Conservation (phyloP, 345 rosid species). For the Bretschneidera sinensis region DNA sequence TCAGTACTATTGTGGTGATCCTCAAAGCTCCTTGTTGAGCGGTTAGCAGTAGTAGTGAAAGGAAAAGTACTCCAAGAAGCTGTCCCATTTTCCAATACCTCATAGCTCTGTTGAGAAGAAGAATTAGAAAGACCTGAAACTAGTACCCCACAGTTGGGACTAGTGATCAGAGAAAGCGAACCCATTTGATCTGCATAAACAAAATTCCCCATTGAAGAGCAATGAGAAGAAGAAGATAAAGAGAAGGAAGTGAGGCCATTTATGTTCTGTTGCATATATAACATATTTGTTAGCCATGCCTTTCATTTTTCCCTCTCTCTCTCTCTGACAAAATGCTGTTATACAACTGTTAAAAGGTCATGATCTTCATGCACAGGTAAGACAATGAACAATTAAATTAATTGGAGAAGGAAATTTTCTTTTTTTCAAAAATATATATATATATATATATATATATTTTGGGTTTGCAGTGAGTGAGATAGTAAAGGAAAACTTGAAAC, state of each 20-base stretch:
- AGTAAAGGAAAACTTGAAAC: no score
- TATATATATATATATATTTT: no score
- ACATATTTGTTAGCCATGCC: constrained; percentile 27
- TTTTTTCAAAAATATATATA: no score
- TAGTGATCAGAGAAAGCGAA: constrained; percentile 45
- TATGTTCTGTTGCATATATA: constrained; percentile 19
- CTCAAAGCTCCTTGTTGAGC: constrained; percentile 16
- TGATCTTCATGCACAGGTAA: constrained; percentile 8
- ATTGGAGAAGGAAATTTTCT: constrained; percentile 3
- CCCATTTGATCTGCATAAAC: constrained; percentile 42
- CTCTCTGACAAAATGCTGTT: constrained; percentile 45
- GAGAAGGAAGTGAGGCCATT: constrained; percentile 14
- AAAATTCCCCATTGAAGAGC: constrained; percentile 24
- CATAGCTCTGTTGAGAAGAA: constrained; percentile 16
- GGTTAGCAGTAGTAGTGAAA: constrained; percentile 22
- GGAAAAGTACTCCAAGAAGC: constrained; percentile 38
- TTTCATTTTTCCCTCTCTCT: no score
- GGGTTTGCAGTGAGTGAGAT: no score
- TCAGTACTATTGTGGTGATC: constrained; percentile 13
- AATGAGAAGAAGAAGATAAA: constrained; percentile 5
- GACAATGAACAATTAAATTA: not conserved
- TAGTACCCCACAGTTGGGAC: constrained; percentile 15
- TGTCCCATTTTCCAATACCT: constrained; percentile 25
- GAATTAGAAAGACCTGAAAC: constrained; percentile 5
- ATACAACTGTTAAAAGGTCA: constrained; percentile 40